phyloP scores from a whole-genome alignment of 805 yeast species.

The Metschnikowia hibisci region DNA sequence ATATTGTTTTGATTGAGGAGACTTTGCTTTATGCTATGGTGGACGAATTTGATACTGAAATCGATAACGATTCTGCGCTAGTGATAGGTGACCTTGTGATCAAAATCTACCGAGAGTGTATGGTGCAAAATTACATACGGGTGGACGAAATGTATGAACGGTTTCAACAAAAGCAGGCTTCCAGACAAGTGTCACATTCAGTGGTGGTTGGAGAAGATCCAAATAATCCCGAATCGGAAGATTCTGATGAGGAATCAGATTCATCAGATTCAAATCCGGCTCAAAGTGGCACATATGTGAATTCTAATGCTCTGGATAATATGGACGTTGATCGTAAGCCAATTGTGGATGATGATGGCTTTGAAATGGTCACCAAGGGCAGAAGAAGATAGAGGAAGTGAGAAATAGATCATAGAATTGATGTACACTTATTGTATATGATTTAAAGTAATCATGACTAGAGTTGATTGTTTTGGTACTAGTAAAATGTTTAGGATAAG shows the following conservation, averaged over 20 bases:
- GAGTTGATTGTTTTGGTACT: no score
- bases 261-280: slow-evolving; percentile 26
- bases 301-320: slow-evolving; percentile 7
- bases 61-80: slow-evolving; percentile 86
- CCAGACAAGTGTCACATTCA: slow-evolving; percentile 23
- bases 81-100: slow-evolving; percentile 66
- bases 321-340: slow-evolving; percentile 31
- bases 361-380: slow-evolving; percentile 80
- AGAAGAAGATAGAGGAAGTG: slow-evolving; percentile 32
- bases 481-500: no score
- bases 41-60: slow-evolving; percentile 86
- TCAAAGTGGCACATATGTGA: slow-evolving; percentile 10
- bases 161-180: slow-evolving; percentile 54
- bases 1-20: slow-evolving; percentile 76
- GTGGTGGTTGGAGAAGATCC: slow-evolving; percentile 59
- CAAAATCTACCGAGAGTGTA: slow-evolving; percentile 62
- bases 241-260: slow-evolving; percentile 44
- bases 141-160: slow-evolving; percentile 58
- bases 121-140: slow-evolving; percentile 44
- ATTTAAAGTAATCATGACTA: no score
- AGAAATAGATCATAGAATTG: not conserved
- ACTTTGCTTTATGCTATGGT: slow-evolving; percentile 84
- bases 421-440: no score
- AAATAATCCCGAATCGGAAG: slow-evolving; percentile 53
- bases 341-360: slow-evolving; percentile 90